Conservation (phyloP, 495 filamentous ascomycete species). For the Tetracladium marchalianum region DNA sequence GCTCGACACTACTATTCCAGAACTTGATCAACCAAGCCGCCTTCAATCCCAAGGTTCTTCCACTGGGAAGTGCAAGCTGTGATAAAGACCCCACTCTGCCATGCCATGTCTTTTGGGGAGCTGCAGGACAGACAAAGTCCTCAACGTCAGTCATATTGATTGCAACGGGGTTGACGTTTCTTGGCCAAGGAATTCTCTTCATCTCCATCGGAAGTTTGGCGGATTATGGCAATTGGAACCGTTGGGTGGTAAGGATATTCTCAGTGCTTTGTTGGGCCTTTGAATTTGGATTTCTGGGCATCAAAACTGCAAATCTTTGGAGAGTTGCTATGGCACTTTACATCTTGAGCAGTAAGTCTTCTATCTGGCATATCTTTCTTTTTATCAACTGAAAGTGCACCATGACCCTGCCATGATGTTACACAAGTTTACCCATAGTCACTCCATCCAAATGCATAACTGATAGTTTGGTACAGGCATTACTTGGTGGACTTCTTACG, state of each 20-base stretch:
- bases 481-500: conserved; percentile 19
- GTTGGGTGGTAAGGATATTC: conserved; percentile 16
- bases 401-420: too few relatives aligned
- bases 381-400: neutral
- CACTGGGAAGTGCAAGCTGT: conserved; percentile 13
- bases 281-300: conserved; percentile 19
- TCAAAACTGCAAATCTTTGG: conserved; percentile 15
- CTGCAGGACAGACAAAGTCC: conserved; percentile 13
- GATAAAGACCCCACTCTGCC: conserved; percentile 9
- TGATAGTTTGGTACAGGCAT: conserved; percentile 6
- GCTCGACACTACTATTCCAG: conserved; percentile 19
- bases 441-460: neutral
- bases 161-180: conserved; percentile 15
- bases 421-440: too few relatives aligned
- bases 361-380: neutral
- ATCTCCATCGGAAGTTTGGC: conserved; percentile 17
- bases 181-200: conserved; percentile 15
- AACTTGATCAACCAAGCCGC: conserved; percentile 18
- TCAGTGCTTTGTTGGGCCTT: conserved; percentile 17
- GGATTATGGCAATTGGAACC: conserved; percentile 20
- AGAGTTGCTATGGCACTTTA: conserved; percentile 17
- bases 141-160: conserved; percentile 19
- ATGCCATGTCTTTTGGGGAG: conserved; percentile 19
- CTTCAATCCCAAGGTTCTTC: conserved; percentile 17
- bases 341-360: conserved; percentile 17